Conservation (phyloP, 306 rosid species). For the Ammopiptanthus mongolicus region DNA sequence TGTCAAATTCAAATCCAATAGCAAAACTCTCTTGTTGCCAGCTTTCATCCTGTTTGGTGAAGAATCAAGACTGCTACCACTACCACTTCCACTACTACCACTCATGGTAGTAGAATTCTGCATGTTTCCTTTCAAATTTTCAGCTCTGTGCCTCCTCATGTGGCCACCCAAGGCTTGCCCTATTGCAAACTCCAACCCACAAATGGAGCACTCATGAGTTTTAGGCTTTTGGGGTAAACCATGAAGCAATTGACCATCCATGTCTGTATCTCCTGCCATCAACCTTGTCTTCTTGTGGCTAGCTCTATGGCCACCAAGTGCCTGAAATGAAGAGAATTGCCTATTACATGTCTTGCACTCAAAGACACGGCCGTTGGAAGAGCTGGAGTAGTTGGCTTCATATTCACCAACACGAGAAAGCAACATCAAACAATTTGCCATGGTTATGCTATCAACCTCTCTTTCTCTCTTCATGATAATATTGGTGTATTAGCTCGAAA, state of each 20-base stretch:
- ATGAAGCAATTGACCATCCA: constrained; percentile 23
- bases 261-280: constrained; percentile 25
- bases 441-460: constrained; percentile 52
- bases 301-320: constrained; percentile 95
- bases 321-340: constrained; percentile 84
- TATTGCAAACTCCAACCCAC: constrained; percentile 84
- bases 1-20: constrained; percentile 85
- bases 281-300: constrained; percentile 88
- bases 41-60: constrained; percentile 34
- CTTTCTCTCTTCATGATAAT: constrained; percentile 67
- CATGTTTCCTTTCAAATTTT: constrained; percentile 20
- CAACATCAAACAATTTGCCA: constrained; percentile 91
- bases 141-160: constrained; percentile 85
- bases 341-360: constrained; percentile 94
- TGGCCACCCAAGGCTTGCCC: constrained; percentile 98
- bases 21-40: constrained; percentile 36
- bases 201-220: constrained; percentile 82
- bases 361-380: constrained; percentile 47
- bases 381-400: constrained; percentile 15
- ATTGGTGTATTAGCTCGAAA: neutral
- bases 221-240: constrained; percentile 65
- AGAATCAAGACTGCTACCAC: constrained; percentile 4
- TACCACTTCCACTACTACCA: constrained; percentile 2
- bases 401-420: constrained; percentile 51
- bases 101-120: neutral